These are phyloP conservation scores for Zymoseptoria passerinii DNA, from an alignment of 2,329 filamentous ascomycete species.

Conservation along the genomic window DNA sequence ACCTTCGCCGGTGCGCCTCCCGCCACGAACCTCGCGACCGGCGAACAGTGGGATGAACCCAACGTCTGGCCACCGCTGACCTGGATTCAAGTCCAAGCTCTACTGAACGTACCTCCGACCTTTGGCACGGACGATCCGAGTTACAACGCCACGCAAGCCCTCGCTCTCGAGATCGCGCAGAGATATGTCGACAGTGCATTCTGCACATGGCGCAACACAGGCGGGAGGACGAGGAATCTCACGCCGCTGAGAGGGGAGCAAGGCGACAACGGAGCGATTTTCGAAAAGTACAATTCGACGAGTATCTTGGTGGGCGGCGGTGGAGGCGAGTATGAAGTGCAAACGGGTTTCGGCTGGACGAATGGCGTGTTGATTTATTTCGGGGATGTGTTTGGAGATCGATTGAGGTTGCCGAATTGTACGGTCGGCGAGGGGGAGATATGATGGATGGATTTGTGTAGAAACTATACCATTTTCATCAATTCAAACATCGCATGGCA, in stretches of 20 bases:
- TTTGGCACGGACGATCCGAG: slow-evolving; percentile 47
- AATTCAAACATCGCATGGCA: no score
- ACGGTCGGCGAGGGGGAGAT: no score
- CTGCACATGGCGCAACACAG: slow-evolving; percentile 62
- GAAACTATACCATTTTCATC: no score
- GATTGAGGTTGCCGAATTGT: background rate
- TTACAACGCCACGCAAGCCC: slow-evolving; percentile 46
- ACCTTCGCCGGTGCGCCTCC: slow-evolving; percentile 49
- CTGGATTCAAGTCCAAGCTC: slow-evolving; percentile 55
- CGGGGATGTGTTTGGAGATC: slow-evolving; percentile 50
- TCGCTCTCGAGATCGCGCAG: slow-evolving; percentile 54
- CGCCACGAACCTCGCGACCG: slow-evolving; percentile 52
- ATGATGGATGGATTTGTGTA: no score
- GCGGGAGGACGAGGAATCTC: slow-evolving; percentile 49
- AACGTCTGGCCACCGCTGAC: slow-evolving; percentile 63
- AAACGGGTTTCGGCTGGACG: slow-evolving; percentile 63
- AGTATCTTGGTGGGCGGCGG: slow-evolving; percentile 53
- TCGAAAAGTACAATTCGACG: slow-evolving; percentile 60
- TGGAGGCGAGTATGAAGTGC: slow-evolving; percentile 61
- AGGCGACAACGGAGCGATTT: slow-evolving; percentile 51
- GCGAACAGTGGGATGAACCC: slow-evolving; percentile 63
- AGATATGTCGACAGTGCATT: slow-evolving; percentile 60
- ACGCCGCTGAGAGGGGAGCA: slow-evolving; percentile 44
- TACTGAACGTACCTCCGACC: slow-evolving; percentile 52
- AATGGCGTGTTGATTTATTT: slow-evolving; percentile 62